Evolutionary conservation across 2,329 filamentous ascomycete genomes (phyloP).

Genomic region (Hyphodiscus sp.): DNA sequence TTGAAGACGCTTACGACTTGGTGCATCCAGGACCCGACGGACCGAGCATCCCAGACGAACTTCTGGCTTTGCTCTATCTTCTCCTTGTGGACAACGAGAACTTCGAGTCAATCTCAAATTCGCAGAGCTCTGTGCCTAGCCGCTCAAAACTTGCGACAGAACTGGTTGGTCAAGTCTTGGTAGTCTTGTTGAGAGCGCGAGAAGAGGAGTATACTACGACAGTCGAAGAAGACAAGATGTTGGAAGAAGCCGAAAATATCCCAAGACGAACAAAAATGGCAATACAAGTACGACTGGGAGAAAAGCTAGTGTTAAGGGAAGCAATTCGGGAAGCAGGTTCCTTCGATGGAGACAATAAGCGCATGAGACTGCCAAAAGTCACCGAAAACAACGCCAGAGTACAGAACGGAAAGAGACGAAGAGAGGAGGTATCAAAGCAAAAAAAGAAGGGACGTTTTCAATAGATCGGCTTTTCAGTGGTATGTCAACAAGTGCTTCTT

Average conservation of each 20-base stretch:
- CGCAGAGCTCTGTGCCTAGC: constrained; percentile 27
- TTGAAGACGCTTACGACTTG: constrained; percentile 57
- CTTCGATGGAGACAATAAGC: constrained; percentile 26
- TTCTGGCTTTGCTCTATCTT: constrained; percentile 36
- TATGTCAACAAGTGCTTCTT: constrained; percentile 12
- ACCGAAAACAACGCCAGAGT: not conserved
- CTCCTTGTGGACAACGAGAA: constrained; percentile 34
- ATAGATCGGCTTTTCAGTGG: constrained; percentile 7
- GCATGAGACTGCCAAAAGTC: constrained; percentile 25
- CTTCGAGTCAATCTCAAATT: constrained; percentile 33
- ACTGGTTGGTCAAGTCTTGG: constrained; percentile 35
- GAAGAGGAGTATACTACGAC: constrained; percentile 46
- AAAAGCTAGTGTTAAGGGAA: constrained; percentile 52
- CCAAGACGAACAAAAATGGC: constrained; percentile 43
- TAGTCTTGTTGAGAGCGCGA: constrained; percentile 33
- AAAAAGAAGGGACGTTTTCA: constrained; percentile 20
- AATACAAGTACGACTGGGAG: constrained; percentile 54
- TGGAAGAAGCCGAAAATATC: constrained; percentile 31
- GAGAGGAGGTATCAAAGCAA: constrained; percentile 9
- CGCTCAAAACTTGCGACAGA: constrained; percentile 37
- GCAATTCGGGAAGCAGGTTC: constrained; percentile 34
- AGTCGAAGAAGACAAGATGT: constrained; percentile 41
- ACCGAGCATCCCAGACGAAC: constrained; percentile 29
- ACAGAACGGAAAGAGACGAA: constrained; percentile 13
- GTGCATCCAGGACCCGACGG: constrained; percentile 22